Evolutionary conservation across 805 yeast species (phyloP), one percentile per base, ranked within the genome.

Genomic region (Candida germanica): DNA sequence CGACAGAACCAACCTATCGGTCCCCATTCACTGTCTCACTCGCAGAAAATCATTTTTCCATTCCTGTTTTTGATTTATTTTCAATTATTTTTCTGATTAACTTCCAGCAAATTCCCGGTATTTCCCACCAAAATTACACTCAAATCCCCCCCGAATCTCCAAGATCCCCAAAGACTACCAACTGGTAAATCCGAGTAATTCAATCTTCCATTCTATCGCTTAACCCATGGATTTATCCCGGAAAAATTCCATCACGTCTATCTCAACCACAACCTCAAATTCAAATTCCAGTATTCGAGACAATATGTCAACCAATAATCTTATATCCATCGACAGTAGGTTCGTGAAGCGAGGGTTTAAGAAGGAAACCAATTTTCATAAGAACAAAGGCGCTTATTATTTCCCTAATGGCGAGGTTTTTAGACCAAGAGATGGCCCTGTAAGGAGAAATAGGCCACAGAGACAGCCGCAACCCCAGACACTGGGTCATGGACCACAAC

Each of bases 371-470:
- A 38, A 19, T 13, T 38, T 31, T 24, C 36, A 40, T 26, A 43
- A 43, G 15, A 18, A 26, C 8, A 41, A 41, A 21, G 57, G 66
- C 8, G 42, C 62, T 11, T 68, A 55, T 46, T 65, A 58, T 42
- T 74, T 74, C 48, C 79, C 79, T 11, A 73, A 74, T 49, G 80
- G 80, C 32, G 80, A 74, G 47, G 61, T 72, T 2, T 74, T 73
- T 50, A 54, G 71, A 23, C 79, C 79, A 2, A 50, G 78, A 26
- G 53, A 49, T 29, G 58, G 61, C 9, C 72, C 72, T 2, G n/a
- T n/a, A n/a, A n/a, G n/a, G n/a, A n/a, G n/a, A n/a, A n/a, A n/a
- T n/a, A n/a, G n/a, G n/a, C n/a, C n/a, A n/a, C n/a, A n/a, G n/a
- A n/a, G n/a, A n/a, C n/a, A n/a, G n/a, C n/a, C n/a, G n/a, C n/a